phyloP scores from a whole-genome alignment of 2,329 filamentous ascomycete species.

The Phaeosphaeriaceae sp. region DNA sequence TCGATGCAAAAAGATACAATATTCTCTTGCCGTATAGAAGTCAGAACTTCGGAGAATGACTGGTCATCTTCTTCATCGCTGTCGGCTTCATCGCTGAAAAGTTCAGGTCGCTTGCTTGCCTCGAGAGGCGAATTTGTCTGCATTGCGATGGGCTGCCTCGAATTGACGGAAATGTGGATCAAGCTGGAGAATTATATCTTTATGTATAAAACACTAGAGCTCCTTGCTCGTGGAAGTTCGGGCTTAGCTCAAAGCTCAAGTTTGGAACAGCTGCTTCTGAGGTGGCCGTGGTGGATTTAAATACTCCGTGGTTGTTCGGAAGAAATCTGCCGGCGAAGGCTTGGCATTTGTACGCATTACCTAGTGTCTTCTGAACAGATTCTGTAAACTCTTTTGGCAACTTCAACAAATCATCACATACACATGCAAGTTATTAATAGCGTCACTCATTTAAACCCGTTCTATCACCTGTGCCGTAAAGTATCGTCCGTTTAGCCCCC shows the following conservation, averaged over 20 bases:
- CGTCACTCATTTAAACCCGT: background rate
- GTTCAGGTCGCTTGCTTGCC: background rate
- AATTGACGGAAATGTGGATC: background rate
- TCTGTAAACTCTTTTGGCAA: background rate
- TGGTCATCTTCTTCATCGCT: background rate
- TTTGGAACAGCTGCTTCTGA: background rate
- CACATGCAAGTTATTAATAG: background rate
- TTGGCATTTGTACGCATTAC: background rate
- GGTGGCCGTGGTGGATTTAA: background rate
- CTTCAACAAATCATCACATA: background rate
- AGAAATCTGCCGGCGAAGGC: background rate
- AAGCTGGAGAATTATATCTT: background rate
- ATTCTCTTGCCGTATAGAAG: background rate
- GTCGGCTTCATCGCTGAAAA: background rate
- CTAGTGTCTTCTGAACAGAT: background rate
- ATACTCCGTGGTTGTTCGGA: background rate
- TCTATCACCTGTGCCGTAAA: no score
- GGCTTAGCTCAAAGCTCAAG: background rate
- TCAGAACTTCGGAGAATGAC: background rate
- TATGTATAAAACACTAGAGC: background rate
- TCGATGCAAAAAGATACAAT: background rate
- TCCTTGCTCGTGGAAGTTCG: background rate
- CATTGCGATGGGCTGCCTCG: background rate
- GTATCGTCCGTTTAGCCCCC: no score
- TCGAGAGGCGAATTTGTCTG: background rate